These are phyloP conservation scores for Diddensiella transvaalensis DNA, from an alignment of 805 yeast genomes.

Conservation along the genomic window DNA sequence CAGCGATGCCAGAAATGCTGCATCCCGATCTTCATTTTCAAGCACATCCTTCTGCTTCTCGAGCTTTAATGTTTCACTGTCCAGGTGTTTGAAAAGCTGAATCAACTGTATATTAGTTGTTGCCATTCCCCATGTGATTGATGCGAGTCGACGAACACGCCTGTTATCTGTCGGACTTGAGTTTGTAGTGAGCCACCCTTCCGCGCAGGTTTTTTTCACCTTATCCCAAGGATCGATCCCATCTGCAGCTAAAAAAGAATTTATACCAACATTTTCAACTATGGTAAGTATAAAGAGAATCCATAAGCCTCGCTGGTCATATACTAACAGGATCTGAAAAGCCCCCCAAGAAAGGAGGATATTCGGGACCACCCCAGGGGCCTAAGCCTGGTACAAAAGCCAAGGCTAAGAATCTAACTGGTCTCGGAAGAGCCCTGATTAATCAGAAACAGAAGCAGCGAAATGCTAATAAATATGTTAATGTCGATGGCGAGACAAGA, in stretches of 20 bases:
- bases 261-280: too few species aligned
- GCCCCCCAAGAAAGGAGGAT: constrained; percentile 1
- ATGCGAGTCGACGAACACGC: too few species aligned
- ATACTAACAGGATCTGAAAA: too few species aligned
- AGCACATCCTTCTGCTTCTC: not conserved
- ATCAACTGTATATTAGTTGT: not conserved
- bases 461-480: constrained; percentile 29
- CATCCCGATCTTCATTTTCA: constrained; percentile 7
- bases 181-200: too few species aligned
- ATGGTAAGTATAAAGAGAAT: not conserved
- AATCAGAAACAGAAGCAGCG: constrained; percentile 63
- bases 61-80: not conserved
- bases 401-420: constrained; percentile 56
- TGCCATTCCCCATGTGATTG: not conserved
- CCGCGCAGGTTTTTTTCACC: too few species aligned
- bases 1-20: constrained; percentile 19
- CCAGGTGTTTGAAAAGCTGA: not conserved
- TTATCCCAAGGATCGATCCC: too few species aligned
- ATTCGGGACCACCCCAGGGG: constrained; percentile 62
- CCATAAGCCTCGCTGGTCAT: too few species aligned
- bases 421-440: constrained; percentile 79
- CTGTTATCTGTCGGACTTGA: too few species aligned
- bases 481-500: constrained; percentile 81
- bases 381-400: constrained; percentile 88
- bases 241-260: not conserved